Conservation (phyloP, 441 rosid species). For the Hypseocharis bilobata region DNA sequence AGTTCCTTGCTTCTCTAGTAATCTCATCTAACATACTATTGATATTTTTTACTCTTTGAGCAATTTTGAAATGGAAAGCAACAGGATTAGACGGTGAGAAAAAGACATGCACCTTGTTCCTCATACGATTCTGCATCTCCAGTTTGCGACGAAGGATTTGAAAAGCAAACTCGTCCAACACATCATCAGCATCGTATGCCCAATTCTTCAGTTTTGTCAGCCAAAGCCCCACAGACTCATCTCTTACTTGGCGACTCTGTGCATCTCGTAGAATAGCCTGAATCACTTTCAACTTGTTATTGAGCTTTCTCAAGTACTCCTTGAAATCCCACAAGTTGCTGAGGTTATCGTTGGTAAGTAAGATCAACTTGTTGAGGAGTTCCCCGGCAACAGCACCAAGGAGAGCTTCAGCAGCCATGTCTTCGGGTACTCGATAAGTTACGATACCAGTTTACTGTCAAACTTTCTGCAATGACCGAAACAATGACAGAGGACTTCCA, state of each 20-base stretch:
- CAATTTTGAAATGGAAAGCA: neutral
- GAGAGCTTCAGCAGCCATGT: neutral
- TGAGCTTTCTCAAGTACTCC: slow-evolving; percentile 8
- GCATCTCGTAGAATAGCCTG: slow-evolving; percentile 5
- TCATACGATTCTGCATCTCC: neutral
- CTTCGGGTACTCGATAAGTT: no score
- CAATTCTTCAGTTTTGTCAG: slow-evolving; percentile 5
- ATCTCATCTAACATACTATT: neutral
- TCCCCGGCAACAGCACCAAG: neutral
- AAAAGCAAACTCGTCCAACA: neutral
- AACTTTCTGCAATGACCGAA: neutral
- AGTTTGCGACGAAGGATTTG: neutral
- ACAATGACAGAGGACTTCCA: neutral
- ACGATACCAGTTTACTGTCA: neutral
- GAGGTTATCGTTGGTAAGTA: neutral
- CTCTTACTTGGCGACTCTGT: slow-evolving; percentile 2
- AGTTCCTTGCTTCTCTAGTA: neutral
- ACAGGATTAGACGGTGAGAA: neutral
- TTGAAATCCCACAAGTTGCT: neutral
- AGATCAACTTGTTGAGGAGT: slow-evolving; percentile 1
- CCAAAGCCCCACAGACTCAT: slow-evolving; percentile 8
- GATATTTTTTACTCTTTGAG: neutral
- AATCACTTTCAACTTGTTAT: neutral
- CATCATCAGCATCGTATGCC: slow-evolving; percentile 6
- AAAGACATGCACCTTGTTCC: neutral